Evolutionary conservation across 495 filamentous ascomycete species (phyloP), one percentile per base, ranked within the genome.

Genomic region (Apodospora peruviana): DNA sequence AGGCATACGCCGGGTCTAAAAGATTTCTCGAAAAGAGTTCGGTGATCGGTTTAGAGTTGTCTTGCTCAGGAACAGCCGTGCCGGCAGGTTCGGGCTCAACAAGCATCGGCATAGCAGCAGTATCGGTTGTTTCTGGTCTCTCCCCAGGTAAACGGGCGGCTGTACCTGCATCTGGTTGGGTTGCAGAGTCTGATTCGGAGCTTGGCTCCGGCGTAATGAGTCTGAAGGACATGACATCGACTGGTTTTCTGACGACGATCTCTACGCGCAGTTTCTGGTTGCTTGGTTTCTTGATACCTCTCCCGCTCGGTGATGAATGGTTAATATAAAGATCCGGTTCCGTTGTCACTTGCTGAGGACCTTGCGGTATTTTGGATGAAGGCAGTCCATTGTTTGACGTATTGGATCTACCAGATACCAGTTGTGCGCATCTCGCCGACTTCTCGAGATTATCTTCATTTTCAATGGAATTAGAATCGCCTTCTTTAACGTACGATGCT

Each of bases 1-100:
- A 71, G 7, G 51, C 61, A 48, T 71, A 71, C 21, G 60, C 55
- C 1, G 62, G 55, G 44, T 70, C 65, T 12, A 65, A 23, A 7
- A 44, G 20, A 36, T 67, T 68, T 29, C 66, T 51, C 14, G 59
- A 54, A 38, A 67, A 64, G 4, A 46, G 36, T 39, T 67, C 57
- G 9, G 25, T 17, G 10, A 44, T 4, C 9, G 20, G 12, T 39
- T 19, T n/a, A 25, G 20, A 19, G 22, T 36, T 9, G n/a, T 25
- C 10, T 27, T 18, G 7, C 1, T 27, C 32, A 2, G 11, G 18
- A 22, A 43, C 29, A 10, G 27, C n/a, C n/a, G n/a, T n/a, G n/a
- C n/a, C n/a, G n/a, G 4, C 21, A 27, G 21, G 11, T 35, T 35
- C 32, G 11, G 32, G 5, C 32, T 35, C 32, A 2, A 35, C n/a